Base-by-base conservation (phyloP, 139 green algal species). In the Coelastrella sp. region DNA sequence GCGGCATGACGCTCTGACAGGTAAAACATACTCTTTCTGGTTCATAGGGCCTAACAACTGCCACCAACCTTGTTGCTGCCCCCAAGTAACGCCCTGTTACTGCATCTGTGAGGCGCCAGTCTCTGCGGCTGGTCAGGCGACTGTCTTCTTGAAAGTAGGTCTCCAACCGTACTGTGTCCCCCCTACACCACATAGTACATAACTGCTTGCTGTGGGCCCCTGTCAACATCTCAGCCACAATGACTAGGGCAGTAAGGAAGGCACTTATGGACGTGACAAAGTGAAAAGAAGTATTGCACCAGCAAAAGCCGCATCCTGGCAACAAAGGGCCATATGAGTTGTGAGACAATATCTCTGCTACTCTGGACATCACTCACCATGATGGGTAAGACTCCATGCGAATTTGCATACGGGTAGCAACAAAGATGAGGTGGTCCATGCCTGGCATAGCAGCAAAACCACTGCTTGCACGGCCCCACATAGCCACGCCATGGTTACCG, bases 81-180 rank as follows among this genome's bases (percentile, higher is more conserved):
- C 96, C 96, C 13, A 99, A 66, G 43, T 85, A 32, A 40, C 91
- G 50, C 0, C 92, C 91, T 0, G 92, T 96, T 0, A 19, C 7
- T 0, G 74, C 85, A 77, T 98, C 82, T 1, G 11, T 78, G 23
- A 99, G 80, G 41, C 87, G 41, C 93, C 94, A 99, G 62, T 99
- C 94, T 5, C 96, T 90, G 43, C 95, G 89, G 4, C 92, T 94
- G 0, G 89, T 86, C 1, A 99, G 79, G 27, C 95, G 90, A 2
- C 96, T 93, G 59, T 96, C 93, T 71, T 93, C 90, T 51, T 94
- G 87, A 73, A 99, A 98, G 87, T 94, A 99, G 1, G 96, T 99
- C 83, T 98, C 93, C 7, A 91, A 50, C 2, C 27, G 40, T 51
- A 94, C 85, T 2, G 91, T 69, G 63, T 92, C 90, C 8, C 90